Conservation (phyloP, 352 stramenopile species). For the Aphanomyces invadans region DNA sequence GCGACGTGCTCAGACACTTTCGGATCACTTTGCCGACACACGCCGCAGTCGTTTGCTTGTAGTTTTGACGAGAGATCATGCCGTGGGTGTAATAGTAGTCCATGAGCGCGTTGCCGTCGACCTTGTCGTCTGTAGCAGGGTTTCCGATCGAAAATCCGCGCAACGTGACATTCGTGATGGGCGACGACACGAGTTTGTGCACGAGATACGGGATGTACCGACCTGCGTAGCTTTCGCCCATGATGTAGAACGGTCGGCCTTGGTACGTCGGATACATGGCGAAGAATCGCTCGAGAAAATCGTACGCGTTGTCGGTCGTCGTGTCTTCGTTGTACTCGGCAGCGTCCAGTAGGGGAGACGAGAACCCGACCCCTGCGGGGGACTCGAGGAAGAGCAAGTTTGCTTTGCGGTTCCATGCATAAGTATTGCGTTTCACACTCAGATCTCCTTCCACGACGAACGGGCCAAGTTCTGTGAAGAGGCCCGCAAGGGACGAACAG, state of each 20-base stretch:
- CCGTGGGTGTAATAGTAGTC: conserved; percentile 61
- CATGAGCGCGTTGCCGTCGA: conserved; percentile 22
- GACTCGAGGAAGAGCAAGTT: conserved; percentile 86
- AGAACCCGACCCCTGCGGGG: conserved; percentile 66
- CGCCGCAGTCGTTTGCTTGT: conserved; percentile 41
- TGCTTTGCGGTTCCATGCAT: conserved; percentile 79
- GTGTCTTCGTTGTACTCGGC: conserved; percentile 50
- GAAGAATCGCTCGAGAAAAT: conserved; percentile 73
- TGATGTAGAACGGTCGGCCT: conserved; percentile 71
- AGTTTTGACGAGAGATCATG: conserved; percentile 59
- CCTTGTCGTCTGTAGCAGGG: conserved; percentile 24
- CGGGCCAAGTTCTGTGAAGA: conserved; percentile 73
- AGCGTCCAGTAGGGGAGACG: conserved; percentile 41
- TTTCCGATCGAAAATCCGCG: conserved; percentile 60
- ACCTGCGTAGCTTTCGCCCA: conserved; percentile 80
- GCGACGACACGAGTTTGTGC: conserved; percentile 48
- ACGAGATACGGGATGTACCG: conserved; percentile 82
- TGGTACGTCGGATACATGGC: conserved; percentile 60
- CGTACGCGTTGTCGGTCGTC: conserved; percentile 42
- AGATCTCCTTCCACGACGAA: conserved; percentile 46
- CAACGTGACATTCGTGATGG: conserved; percentile 46
- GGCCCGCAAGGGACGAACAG: conserved; percentile 67
- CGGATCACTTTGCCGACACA: conserved; percentile 45
- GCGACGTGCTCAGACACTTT: conserved; percentile 48
- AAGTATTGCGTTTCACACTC: conserved; percentile 57